Evolutionary conservation across 2,329 filamentous ascomycete species (phyloP).

Genomic region (Alternaria ventricosa): DNA sequence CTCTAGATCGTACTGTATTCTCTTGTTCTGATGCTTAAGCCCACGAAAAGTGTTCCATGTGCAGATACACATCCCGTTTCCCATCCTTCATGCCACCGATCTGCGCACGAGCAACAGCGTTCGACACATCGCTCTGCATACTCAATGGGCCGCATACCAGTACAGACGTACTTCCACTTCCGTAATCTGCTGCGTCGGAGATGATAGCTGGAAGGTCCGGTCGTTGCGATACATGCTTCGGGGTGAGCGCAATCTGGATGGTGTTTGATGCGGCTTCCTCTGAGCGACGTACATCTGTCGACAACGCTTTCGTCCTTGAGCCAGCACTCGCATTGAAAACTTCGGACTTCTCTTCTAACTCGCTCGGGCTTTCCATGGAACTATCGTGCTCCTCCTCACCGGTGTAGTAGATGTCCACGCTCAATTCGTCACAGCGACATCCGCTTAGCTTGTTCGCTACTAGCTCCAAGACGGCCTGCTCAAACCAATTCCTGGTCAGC

Average conservation of each 20-base stretch:
- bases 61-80: slow-evolving; percentile 49
- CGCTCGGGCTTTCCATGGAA: neutral
- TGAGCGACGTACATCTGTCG: neutral
- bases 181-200: slow-evolving; percentile 17
- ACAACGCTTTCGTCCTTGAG: neutral
- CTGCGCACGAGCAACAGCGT: slow-evolving; percentile 52
- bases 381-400: slow-evolving; percentile 23
- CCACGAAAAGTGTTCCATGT: slow-evolving; percentile 55
- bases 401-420: slow-evolving; percentile 36
- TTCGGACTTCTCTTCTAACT: neutral
- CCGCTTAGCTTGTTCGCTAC: slow-evolving; percentile 25
- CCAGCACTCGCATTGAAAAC: neutral
- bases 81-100: slow-evolving; percentile 26
- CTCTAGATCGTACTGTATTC: neutral
- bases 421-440: slow-evolving; percentile 15
- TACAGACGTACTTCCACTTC: slow-evolving; percentile 37
- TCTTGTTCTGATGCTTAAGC: neutral
- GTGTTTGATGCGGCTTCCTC: neutral
- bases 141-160: slow-evolving; percentile 55
- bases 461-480: slow-evolving; percentile 37
- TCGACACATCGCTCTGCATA: slow-evolving; percentile 57
- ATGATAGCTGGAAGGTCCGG: slow-evolving; percentile 44
- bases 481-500: slow-evolving; percentile 47
- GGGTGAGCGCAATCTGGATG: slow-evolving; percentile 8
- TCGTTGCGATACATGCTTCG: slow-evolving; percentile 34